Conservation (phyloP, 2,329 filamentous ascomycete species). For the Cadophora gregata region DNA sequence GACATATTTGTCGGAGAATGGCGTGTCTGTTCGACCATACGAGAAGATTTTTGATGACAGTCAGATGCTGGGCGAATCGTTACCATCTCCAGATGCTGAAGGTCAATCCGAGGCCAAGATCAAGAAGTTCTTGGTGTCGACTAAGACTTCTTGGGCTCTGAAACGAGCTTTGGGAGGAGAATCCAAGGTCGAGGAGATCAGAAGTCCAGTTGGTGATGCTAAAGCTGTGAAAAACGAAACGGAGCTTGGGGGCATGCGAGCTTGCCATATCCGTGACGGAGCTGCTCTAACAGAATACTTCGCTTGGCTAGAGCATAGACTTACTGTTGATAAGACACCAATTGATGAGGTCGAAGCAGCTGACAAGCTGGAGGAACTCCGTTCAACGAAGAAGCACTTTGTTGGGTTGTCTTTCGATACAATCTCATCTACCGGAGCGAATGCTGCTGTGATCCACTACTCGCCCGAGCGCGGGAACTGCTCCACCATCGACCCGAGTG, state of each 20-base stretch:
- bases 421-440: conserved; percentile 88
- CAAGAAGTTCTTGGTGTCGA: conserved; percentile 83
- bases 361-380: conserved; percentile 83
- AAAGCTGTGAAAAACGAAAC: conserved; percentile 94
- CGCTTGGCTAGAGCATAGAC: conserved; percentile 92
- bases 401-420: conserved; percentile 93
- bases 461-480: conserved; percentile 84
- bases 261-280: conserved; percentile 92
- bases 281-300: conserved; percentile 92
- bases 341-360: conserved; percentile 92
- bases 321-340: conserved; percentile 72
- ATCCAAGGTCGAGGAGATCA: conserved; percentile 80
- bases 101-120: conserved; percentile 41
- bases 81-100: conserved; percentile 47
- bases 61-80: conserved; percentile 62
- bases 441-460: conserved; percentile 93
- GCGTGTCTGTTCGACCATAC: conserved; percentile 82
- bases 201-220: conserved; percentile 86
- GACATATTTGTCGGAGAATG: conserved; percentile 70
- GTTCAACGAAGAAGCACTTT: conserved; percentile 73
- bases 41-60: conserved; percentile 80
- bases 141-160: conserved; percentile 90
- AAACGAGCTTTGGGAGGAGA: conserved; percentile 86
- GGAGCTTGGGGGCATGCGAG: conserved; percentile 90
- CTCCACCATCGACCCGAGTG: conserved; percentile 80